Percentiles rank a stretch among this genome's conserved stretches.
These are phyloP conservation scores for Galeopsis tetrahit DNA, from an alignment of 257 asterid genomes.

Conservation along the genomic window DNA sequence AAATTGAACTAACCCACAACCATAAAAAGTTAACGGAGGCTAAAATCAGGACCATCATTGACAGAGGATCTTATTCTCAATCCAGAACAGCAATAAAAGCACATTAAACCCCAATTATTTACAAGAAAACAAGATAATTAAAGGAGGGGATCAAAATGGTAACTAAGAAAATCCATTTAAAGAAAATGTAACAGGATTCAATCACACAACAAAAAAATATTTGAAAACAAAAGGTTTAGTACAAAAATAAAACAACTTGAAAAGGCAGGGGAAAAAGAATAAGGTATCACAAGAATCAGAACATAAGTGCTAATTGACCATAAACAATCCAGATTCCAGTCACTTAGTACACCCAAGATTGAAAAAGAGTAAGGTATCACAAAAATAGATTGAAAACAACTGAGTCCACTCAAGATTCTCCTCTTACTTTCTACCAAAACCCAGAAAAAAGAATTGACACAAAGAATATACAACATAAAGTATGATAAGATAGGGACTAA, in stretches of 20 bases:
- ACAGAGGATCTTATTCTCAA: slow-evolving; percentile 3
- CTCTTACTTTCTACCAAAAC: slow-evolving; percentile 39
- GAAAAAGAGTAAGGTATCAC: neutral
- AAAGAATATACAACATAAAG: slow-evolving; percentile 36
- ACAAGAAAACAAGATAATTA: neutral
- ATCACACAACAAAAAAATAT: slow-evolving; percentile 13
- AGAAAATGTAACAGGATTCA: slow-evolving; percentile 29
- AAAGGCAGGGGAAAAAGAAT: slow-evolving; percentile 28
- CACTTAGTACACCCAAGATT: neutral
- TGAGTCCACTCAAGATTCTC: slow-evolving; percentile 44
- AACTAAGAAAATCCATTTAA: neutral
- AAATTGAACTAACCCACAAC: slow-evolving; percentile 8
- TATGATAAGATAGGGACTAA: slow-evolving; percentile 24
- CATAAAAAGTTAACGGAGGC: slow-evolving; percentile 6
- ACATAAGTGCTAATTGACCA: slow-evolving; percentile 37
- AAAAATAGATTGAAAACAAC: slow-evolving; percentile 22
- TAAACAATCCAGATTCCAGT: slow-evolving; percentile 5
- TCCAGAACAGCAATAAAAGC: slow-evolving; percentile 19
- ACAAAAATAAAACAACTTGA: slow-evolving; percentile 2
- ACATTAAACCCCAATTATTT: slow-evolving; percentile 17
- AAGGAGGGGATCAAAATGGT: slow-evolving; percentile 14
- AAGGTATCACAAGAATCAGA: slow-evolving; percentile 42
- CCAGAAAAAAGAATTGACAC: slow-evolving; percentile 25
- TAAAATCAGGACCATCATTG: slow-evolving; percentile 10
- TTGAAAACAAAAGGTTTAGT: neutral